phyloP scores from a whole-genome alignment of 2,329 filamentous ascomycete species.

The Scortechinia acanthostroma region DNA sequence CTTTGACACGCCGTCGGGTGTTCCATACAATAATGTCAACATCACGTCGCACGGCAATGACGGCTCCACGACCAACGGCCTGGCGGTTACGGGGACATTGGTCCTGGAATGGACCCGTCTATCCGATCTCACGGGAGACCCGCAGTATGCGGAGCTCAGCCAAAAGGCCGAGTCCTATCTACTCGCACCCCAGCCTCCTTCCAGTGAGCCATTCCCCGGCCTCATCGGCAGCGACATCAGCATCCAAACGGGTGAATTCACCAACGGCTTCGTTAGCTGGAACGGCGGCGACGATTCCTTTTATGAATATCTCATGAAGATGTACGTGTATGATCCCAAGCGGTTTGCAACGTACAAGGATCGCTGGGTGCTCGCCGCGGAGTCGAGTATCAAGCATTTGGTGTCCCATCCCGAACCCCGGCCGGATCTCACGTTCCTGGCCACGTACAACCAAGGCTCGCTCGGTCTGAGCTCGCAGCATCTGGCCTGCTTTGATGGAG shows the following conservation, averaged over 20 bases:
- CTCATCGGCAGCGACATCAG: conserved; percentile 48
- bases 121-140: conserved; percentile 49
- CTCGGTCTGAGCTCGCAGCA: conserved; percentile 16
- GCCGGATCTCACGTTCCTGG: conserved; percentile 51
- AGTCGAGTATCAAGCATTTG: conserved; percentile 52
- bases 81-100: conserved; percentile 54
- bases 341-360: conserved; percentile 46
- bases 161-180: conserved; percentile 52
- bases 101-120: conserved; percentile 61
- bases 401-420: conserved; percentile 42
- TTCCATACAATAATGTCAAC: conserved; percentile 49
- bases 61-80: conserved; percentile 39
- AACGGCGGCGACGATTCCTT: conserved; percentile 53
- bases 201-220: conserved; percentile 51
- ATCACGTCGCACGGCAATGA: conserved; percentile 34
- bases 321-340: conserved; percentile 54
- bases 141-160: conserved; percentile 43
- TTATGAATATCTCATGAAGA: conserved; percentile 66
- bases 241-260: conserved; percentile 44
- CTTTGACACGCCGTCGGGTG: conserved; percentile 52
- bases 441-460: conserved; percentile 26
- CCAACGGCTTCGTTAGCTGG: conserved; percentile 51
- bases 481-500: conserved; percentile 59
- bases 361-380: conserved; percentile 51
- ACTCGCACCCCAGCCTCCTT: conserved; percentile 40